Evolutionary conservation across 2,329 filamentous ascomycete genomes (phyloP).

Genomic region (Aciculosporium take): DNA sequence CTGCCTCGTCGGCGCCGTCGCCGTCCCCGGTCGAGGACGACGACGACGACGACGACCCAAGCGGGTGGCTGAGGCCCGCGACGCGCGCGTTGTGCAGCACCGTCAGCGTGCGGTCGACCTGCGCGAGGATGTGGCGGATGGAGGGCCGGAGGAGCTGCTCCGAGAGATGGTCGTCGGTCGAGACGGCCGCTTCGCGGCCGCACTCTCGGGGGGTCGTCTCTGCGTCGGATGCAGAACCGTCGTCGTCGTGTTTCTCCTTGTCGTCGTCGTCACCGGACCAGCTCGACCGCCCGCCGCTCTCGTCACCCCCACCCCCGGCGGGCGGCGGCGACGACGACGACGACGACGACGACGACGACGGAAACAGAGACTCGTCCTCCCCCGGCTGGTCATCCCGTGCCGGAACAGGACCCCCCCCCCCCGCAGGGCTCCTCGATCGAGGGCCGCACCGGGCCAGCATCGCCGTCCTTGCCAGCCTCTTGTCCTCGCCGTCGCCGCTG

Average conservation of each 20-base stretch:
- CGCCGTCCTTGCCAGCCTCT: background rate
- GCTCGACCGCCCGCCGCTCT: too few relatives aligned
- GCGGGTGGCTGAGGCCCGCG: slow-evolving; percentile 26
- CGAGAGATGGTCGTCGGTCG: slow-evolving; percentile 58
- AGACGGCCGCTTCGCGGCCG: slow-evolving; percentile 41
- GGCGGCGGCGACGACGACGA: too few relatives aligned
- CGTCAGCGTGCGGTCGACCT: slow-evolving; percentile 54
- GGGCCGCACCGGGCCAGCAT: background rate
- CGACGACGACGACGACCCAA: slow-evolving; percentile 25
- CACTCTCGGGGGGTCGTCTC: slow-evolving; percentile 13
- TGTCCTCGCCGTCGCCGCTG: slow-evolving; percentile 7
- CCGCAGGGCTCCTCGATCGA: slow-evolving; percentile 7
- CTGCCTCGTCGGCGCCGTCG: slow-evolving; percentile 16
- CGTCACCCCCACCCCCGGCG: too few relatives aligned
- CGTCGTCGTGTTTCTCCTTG: background rate
- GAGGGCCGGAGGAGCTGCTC: slow-evolving; percentile 50
- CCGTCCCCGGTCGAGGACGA: slow-evolving; percentile 26
- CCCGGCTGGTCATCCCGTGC: background rate
- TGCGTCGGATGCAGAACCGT: background rate
- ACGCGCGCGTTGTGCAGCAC: slow-evolving; percentile 55
- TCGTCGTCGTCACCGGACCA: background rate
- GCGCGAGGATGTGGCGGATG: slow-evolving; percentile 53
- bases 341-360: too few relatives aligned
- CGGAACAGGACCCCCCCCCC: background rate
- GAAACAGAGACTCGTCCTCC: slow-evolving; percentile 2